Conservation (phyloP, 164 flowering plant genomes). For the Dillenia turbinata region DNA sequence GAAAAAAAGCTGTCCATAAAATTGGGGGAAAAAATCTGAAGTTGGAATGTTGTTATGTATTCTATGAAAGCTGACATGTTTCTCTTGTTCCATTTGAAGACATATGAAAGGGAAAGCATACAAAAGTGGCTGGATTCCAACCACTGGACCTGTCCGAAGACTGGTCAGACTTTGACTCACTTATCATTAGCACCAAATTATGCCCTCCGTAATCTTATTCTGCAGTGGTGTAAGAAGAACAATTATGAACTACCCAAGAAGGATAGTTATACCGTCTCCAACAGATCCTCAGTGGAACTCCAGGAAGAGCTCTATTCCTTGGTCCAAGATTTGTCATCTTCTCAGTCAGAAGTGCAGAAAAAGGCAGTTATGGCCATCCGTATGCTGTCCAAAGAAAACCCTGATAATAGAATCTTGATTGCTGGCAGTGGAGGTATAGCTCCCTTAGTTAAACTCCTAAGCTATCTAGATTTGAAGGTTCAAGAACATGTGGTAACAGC, state of each 20-base stretch:
- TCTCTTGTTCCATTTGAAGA: slow-evolving; percentile 23
- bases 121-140: slow-evolving; percentile 67
- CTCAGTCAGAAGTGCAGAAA: slow-evolving; percentile 41
- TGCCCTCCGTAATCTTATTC: slow-evolving; percentile 72
- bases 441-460: slow-evolving; percentile 48
- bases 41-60: too few species aligned
- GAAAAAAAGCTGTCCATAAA: too few species aligned
- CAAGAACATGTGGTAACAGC: slow-evolving; percentile 77
- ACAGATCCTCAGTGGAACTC: slow-evolving; percentile 21
- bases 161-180: slow-evolving; percentile 57
- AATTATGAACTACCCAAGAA: slow-evolving; percentile 46
- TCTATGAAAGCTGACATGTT: too few species aligned
- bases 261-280: slow-evolving; percentile 16
- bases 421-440: slow-evolving; percentile 71
- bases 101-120: slow-evolving; percentile 78
- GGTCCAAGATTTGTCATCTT: slow-evolving; percentile 51
- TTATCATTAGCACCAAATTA: slow-evolving; percentile 65
- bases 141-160: slow-evolving; percentile 84
- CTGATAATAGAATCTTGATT: slow-evolving; percentile 59
- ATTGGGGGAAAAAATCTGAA: too few species aligned
- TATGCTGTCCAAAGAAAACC: slow-evolving; percentile 71
- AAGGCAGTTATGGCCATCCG: slow-evolving; percentile 57
- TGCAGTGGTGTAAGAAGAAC: slow-evolving; percentile 76
- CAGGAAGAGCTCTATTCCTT: slow-evolving; percentile 36
- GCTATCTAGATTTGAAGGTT: slow-evolving; percentile 51